Evolutionary conservation across 352 stramenopile genomes (phyloP).

Genomic region (Saprolegnia diclina): DNA sequence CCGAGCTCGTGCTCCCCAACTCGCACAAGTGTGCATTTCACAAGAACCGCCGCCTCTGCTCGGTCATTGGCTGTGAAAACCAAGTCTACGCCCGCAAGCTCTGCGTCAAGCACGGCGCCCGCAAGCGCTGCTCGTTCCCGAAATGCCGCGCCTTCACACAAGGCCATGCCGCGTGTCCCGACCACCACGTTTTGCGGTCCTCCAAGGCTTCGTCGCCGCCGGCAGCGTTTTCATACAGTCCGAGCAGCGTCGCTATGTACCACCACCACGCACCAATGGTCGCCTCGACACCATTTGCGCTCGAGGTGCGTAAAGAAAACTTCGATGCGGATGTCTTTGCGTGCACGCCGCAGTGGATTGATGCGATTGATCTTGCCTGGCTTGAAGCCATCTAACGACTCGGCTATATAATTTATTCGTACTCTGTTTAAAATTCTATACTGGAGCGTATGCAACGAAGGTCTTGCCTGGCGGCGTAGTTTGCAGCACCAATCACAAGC

Average conservation of each 20-base stretch:
- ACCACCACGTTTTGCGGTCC: not conserved
- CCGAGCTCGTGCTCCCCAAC: not conserved
- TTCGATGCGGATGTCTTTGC: not conserved
- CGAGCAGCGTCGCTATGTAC: too few species aligned
- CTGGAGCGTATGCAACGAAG: too few species aligned
- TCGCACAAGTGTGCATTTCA: not conserved
- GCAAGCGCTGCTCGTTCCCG: conserved; percentile 2
- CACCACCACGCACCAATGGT: too few species aligned
- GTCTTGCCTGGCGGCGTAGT: too few species aligned
- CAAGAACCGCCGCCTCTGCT: not conserved
- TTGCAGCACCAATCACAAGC: too few species aligned
- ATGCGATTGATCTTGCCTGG: not conserved
- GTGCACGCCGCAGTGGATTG: not conserved
- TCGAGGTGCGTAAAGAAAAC: too few species aligned
- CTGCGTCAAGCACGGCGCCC: conserved; percentile 10
- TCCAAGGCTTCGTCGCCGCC: too few species aligned
- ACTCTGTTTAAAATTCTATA: too few species aligned
- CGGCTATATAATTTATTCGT: too few species aligned
- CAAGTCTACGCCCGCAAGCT: conserved; percentile 17
- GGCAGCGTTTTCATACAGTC: not conserved
- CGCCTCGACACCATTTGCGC: too few species aligned
- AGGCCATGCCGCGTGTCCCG: not conserved
- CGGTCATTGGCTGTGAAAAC: conserved; percentile 7
- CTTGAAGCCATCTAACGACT: not conserved
- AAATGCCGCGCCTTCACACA: not conserved